phyloP scores from a whole-genome alignment of 768 basidiomycete genomes.

The Lanmaoa pseudosensibilis region DNA sequence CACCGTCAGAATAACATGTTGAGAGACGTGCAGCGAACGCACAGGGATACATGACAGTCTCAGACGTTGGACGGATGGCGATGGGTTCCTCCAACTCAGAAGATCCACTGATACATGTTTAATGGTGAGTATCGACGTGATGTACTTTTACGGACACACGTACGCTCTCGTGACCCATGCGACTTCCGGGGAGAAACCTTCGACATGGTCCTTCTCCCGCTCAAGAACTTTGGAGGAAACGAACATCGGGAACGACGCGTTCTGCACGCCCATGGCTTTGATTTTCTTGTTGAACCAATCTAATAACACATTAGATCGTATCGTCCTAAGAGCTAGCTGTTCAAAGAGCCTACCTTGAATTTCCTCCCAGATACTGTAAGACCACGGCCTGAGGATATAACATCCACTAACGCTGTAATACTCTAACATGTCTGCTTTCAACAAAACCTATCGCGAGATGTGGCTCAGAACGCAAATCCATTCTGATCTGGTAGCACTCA shows the following conservation, averaged over 20 bases:
- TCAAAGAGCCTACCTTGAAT: slow-evolving; percentile 69
- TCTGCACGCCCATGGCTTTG: slow-evolving; percentile 93
- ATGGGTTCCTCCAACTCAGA: slow-evolving; percentile 97
- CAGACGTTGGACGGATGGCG: slow-evolving; percentile 96
- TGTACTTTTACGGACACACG: slow-evolving; percentile 32
- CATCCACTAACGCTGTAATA: slow-evolving; percentile 99
- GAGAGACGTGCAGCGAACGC: slow-evolving; percentile 29
- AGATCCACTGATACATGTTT: slow-evolving; percentile 56
- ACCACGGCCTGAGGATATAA: slow-evolving; percentile 98
- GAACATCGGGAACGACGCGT: slow-evolving; percentile 99
- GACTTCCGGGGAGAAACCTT: slow-evolving; percentile 98
- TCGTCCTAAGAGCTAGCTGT: not conserved
- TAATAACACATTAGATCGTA: slow-evolving; percentile 32
- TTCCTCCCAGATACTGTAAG: slow-evolving; percentile 94
- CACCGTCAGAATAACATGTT: not conserved
- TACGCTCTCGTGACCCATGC: slow-evolving; percentile 99
- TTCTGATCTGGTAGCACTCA: slow-evolving; percentile 36
- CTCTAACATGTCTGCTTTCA: slow-evolving; percentile 98
- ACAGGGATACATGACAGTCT: slow-evolving; percentile 99
- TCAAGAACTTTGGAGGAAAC: slow-evolving; percentile 90
- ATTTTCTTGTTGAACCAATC: slow-evolving; percentile 94
- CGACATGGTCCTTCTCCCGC: slow-evolving; percentile 97
- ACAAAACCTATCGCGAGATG: slow-evolving; percentile 64
- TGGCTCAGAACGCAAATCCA: slow-evolving; percentile 6
- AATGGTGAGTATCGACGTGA: not conserved